Base-by-base conservation (phyloP, 805 yeast genomes). In the Jamesozyma piceae region DNA sequence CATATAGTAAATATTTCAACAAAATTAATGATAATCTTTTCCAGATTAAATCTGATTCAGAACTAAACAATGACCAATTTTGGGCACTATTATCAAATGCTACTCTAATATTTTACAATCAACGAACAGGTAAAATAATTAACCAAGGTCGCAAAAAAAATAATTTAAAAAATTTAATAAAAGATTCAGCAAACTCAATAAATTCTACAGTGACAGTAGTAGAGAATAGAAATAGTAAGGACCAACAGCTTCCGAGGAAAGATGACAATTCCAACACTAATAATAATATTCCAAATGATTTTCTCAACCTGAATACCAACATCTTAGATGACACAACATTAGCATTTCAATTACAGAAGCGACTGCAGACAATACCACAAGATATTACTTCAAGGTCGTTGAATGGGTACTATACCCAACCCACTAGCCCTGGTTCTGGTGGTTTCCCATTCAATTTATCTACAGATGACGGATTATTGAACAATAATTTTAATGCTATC, bases 391-490 rank as follows among this genome's bases (percentile, higher is more conserved):
- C 58, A 5, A 41, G 59, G 35, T 53, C 60, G 2, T 38, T 54
- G 18, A 55, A 52, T 29, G 62, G 62, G n/a, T 58, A 55, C 43
- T 58, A 59, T 43, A 58, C 63, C 10, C 60, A 57, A 38, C 64
- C 64, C 4, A 56, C 60, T 4, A 55, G 61, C 43, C 63, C 64
- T 10, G 60, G 60, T 13, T 27, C 33, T 4, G 28, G 40, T 22
- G 44, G 41, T 9, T 39, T 39, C 24, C 41, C 39, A 4, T 45
- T 48, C 20, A 38, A 37, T 15, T 32, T 43, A 14, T 15, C 40
- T 19, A 35, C 22, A 21, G 42, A 41, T 21, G 44, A 32, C 13
- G 41, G 32, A 6, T 15, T 44, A 18, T 19, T 37, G 30, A 27
- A 14, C 13, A 46, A 46, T 31, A 43, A 37, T 17, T 37, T 36